Conservation (phyloP, 345 rosid species). For the Nephelium lappaceum region DNA sequence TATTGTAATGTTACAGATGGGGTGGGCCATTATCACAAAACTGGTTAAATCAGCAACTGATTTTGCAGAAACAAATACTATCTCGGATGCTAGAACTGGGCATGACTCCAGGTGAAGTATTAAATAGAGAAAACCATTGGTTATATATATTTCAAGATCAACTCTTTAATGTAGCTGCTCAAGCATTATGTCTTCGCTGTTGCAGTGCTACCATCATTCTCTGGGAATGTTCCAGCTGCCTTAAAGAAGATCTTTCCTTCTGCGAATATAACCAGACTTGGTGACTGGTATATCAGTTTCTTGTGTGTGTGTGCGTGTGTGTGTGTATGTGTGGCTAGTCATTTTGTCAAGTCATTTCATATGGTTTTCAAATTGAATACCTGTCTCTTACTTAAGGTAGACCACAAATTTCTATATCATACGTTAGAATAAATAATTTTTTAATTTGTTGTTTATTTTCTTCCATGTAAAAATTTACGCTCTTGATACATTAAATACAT, state of each 20-base stretch:
- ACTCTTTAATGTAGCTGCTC: conserved; percentile 3
- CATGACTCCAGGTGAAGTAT: conserved; percentile 84
- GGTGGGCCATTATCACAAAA: conserved; percentile 87
- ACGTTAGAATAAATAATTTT: not conserved
- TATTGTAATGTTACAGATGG: conserved; percentile 61
- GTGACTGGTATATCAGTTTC: conserved; percentile 67
- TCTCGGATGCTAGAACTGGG: conserved; percentile 86
- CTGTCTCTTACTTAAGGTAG: not conserved
- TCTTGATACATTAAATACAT: conserved; percentile 1
- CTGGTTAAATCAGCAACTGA: conserved; percentile 82
- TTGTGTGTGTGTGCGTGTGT: not conserved
- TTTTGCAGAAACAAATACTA: conserved; percentile 79
- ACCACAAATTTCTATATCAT: conserved; percentile 11
- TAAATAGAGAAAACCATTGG: not conserved
- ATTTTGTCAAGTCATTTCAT: conserved; percentile 9
- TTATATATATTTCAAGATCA: not conserved
- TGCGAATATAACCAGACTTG: conserved; percentile 87
- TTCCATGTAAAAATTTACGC: not conserved
- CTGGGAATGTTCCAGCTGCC: conserved; percentile 96
- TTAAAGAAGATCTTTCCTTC: conserved; percentile 67
- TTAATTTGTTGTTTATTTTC: not conserved
- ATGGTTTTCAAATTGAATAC: not conserved
- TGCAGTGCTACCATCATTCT: conserved; percentile 93
- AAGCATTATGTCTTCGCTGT: conserved; percentile 22
- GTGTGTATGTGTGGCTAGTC: not conserved